Evolutionary conservation across 768 basidiomycete species (phyloP).

Genomic region (Podaxis sp.): DNA sequence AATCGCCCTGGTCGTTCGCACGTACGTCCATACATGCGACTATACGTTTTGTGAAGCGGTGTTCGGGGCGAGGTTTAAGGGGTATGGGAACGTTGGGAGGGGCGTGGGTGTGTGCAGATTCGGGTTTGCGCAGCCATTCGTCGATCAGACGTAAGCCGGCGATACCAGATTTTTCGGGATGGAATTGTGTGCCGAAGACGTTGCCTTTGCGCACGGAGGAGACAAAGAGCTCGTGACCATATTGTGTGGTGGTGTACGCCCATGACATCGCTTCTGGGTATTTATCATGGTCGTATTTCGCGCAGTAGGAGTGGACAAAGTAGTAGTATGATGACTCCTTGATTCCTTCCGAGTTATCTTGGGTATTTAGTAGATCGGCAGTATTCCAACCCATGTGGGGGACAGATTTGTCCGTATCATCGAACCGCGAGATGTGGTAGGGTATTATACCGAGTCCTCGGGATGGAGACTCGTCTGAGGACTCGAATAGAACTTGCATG

Average conservation of each 20-base stretch:
- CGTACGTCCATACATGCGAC: conserved; percentile 98
- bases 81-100: conserved; percentile 32
- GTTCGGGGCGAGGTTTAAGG: conserved; percentile 43
- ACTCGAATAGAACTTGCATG: conserved; percentile 92
- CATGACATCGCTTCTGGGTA: conserved; percentile 65
- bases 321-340: conserved; percentile 76
- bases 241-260: conserved; percentile 86
- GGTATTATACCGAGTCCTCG: conserved; percentile 86
- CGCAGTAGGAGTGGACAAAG: conserved; percentile 96
- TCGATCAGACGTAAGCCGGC: conserved; percentile 82
- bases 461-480: conserved; percentile 76
- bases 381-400: conserved; percentile 99
- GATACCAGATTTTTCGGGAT: conserved; percentile 94
- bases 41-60: conserved; percentile 89
- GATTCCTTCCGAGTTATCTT: conserved; percentile 44
- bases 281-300: conserved; percentile 62
- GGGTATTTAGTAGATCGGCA: conserved; percentile 56
- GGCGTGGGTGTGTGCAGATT: conserved; percentile 34
- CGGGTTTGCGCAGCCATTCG: conserved; percentile 71
- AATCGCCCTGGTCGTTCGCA: conserved; percentile 92
- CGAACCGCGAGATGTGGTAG: conserved; percentile 75
- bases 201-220: conserved; percentile 81
- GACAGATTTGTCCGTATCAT: conserved; percentile 74
- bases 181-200: conserved; percentile 93
- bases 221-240: conserved; percentile 91